Base-by-base conservation (phyloP, 176 grass and related monocot genomes). In the Elymus sibiricus region DNA sequence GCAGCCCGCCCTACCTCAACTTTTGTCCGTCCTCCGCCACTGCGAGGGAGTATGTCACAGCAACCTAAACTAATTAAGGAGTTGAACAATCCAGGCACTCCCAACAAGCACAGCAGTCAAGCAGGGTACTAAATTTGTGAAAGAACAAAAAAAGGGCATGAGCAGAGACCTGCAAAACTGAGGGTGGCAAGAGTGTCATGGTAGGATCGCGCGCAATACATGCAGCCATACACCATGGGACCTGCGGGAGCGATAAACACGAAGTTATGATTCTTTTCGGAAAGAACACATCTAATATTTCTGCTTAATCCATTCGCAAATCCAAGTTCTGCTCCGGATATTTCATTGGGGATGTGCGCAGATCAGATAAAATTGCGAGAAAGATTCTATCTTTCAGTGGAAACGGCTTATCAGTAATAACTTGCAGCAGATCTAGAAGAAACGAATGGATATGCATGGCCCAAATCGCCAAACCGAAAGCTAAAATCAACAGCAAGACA, bases 141-240 rank as follows among this genome's bases (percentile, higher is more conserved):
- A 46, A 3, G 0, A 64, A 64, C 19, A 37, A 27, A 24, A 86
- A 62, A 12, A 32, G 19, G 66, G 32, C 16, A 64, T 7, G 39
- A 78, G 28, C 29, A 62, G 44, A 56, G 19, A 98, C 91, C 96
- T 89, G 96, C 96, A 19, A 95, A 95, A 74, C 92, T 92, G 40
- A 98, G 92, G 5, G 91, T 91, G 74, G 90, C 81, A 25, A 98
- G 93, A 68, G 91, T 98, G 69, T 87, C 70, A 22, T 86, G 88
- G 86, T 95, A 98, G 46, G 93, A 98, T 38, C 80, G 40, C 2
- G 96, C 82, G 2, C 96, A 98, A 47, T 95, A 98, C 88, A 95
- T 89, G 72, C 93, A 98, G 9, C 93, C 96, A 86, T 95, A 98
- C 67, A 98, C 92, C 96, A 95, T 98, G 28, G 95, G 95, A 85